Conservation (phyloP, 768 basidiomycete genomes). For the Boletus sensibilis region DNA sequence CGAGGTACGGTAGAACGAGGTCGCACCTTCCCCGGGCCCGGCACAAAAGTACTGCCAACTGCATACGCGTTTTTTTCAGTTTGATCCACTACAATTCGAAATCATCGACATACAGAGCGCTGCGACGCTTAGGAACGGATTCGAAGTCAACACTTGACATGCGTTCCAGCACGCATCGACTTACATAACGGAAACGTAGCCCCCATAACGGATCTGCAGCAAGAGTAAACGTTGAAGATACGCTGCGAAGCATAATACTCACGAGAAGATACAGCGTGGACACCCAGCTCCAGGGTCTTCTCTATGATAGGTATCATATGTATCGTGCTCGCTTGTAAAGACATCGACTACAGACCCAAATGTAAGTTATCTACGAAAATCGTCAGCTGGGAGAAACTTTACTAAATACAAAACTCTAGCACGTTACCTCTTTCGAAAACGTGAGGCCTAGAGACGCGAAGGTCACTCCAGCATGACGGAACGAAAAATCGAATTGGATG, state of each 20-base stretch:
- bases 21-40: background rate
- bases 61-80: background rate
- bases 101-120: background rate
- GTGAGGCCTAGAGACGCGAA: background rate
- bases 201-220: constrained; percentile 2
- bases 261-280: constrained; percentile 5
- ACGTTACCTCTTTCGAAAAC: background rate
- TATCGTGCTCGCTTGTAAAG: background rate
- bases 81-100: background rate
- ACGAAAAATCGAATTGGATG: background rate
- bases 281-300: background rate
- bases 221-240: too few relatives aligned
- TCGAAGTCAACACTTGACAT: background rate
- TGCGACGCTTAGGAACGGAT: background rate
- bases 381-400: background rate
- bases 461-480: background rate
- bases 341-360: constrained; percentile 1
- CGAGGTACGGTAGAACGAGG: background rate
- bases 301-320: background rate
- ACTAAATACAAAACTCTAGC: background rate
- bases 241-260: background rate
- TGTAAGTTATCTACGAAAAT: background rate
- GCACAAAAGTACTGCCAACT: background rate
- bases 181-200: background rate
- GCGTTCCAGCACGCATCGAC: background rate